Base-by-base conservation (phyloP, 2,329 filamentous ascomycete species). In the Thyridium curvatum region DNA sequence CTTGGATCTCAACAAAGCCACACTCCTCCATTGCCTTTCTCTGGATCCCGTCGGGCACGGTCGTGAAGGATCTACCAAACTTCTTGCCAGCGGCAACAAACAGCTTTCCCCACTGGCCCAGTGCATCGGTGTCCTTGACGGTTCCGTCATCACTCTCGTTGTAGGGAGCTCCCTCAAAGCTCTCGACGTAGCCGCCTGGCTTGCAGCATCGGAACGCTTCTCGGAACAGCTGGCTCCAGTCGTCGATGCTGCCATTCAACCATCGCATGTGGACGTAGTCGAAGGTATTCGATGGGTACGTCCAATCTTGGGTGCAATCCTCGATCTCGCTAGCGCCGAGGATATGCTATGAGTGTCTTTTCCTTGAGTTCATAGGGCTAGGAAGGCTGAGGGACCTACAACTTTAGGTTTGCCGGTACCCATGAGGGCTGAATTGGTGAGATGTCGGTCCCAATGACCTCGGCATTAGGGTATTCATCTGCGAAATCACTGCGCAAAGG, bases 1-100 rank as follows among this genome's bases (percentile, higher is more conserved):
- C 68, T 34, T 72, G 59, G 10, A 82, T 66, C 39, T 81, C 72
- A 3, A 71, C 64, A 41, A 78, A 81, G 0, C 78, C 78, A 2
- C 72, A 68, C 18, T 72, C 66, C 50, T 67, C 62, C 56, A 80
- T 73, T 3, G 48, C 53, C 62, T 67, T 75, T 4, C 53, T 60
- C 41, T 73, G 71, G 29, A 78, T 52, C 32, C 71, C 65, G 31
- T 75, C 68, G 1, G 71, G 73, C 18, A 78, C 64, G 3, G 59
- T 71, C 63, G 40, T 74, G 61, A 43, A 77, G 62, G 40, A 65
- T 56, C 30, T 61, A 42, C 51, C 70, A 48, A 58, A 61, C 48
- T 48, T 62, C 52, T 61, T 59, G 32, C 69, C 68, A 14, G 71
- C 70, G 12, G 68, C 58, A 32, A 49, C 48, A 32, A 58, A 62